Percentiles rank a stretch among this genome's conserved stretches.
Conservation (phyloP, 176 grass and related monocot species). For the Tillandsia fasciculata region DNA sequence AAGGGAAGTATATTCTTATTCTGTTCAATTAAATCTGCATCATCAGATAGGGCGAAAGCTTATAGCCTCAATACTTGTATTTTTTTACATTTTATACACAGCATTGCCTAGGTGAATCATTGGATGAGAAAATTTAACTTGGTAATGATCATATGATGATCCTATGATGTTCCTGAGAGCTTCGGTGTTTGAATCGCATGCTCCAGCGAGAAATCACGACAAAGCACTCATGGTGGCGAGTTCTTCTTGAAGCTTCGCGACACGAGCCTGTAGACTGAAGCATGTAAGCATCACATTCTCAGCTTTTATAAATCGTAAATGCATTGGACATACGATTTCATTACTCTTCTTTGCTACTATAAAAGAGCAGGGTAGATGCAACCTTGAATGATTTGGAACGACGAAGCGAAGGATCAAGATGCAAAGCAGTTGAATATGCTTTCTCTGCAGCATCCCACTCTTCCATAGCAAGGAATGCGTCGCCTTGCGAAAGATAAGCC, state of each 20-base stretch:
- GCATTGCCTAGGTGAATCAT: no score
- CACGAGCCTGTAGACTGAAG: conserved; percentile 40
- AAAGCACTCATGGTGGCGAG: conserved; percentile 25
- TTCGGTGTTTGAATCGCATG: neutral
- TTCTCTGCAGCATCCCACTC: conserved; percentile 44
- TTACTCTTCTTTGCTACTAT: neutral
- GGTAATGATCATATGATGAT: no score
- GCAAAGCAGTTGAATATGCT: conserved; percentile 57
- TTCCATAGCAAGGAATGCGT: conserved; percentile 46
- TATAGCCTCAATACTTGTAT: no score
- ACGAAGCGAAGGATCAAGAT: conserved; percentile 63
- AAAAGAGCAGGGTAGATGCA: conserved; percentile 1
- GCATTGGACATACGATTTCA: neutral
- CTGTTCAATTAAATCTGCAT: no score
- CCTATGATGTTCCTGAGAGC: conserved; percentile 3
- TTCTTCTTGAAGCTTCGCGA: conserved; percentile 56
- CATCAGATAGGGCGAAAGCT: no score
- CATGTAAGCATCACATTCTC: conserved; percentile 8
- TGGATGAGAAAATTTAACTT: no score
- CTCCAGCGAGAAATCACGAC: conserved; percentile 20
- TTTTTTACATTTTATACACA: no score
- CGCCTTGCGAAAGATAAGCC: conserved; percentile 71
- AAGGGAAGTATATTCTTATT: no score
- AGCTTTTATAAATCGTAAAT: conserved; percentile 3
- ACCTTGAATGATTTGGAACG: conserved; percentile 88